A percentile compares a stretch with the other conserved stretches of the same genome.
These are phyloP conservation scores for Candida sithepensis DNA, from an alignment of 805 yeast genomes.

Conservation along the genomic window DNA sequence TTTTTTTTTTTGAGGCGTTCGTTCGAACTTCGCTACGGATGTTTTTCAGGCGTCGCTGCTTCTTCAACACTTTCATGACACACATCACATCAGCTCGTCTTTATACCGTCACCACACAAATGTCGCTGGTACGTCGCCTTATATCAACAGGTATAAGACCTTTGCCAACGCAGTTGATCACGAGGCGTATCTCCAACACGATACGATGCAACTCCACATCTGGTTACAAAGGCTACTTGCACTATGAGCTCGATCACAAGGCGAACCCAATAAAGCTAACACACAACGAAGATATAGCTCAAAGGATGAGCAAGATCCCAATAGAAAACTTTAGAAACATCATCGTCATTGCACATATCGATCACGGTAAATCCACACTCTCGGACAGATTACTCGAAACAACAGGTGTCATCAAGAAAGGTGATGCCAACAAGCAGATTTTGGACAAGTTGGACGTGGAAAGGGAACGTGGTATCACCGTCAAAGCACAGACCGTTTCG, in stretches of 20 bases:
- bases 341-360: constrained; percentile 95
- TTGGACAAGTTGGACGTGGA: constrained; percentile 92
- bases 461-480: constrained; percentile 93
- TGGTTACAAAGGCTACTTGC: constrained; percentile 25
- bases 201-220: constrained; percentile 6
- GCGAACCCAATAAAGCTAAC: constrained; percentile 26
- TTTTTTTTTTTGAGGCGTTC: no score
- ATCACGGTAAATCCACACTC: constrained; percentile 78
- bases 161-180: not conserved
- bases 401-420: constrained; percentile 83
- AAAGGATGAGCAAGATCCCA: constrained; percentile 73
- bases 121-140: not conserved
- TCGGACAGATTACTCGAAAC: constrained; percentile 84
- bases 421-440: constrained; percentile 69
- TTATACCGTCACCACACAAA: not conserved
- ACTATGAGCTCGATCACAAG: constrained; percentile 24
- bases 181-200: not conserved
- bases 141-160: not conserved
- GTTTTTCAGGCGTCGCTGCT: no score
- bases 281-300: constrained; percentile 22
- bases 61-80: no score
- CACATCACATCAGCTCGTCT: no score
- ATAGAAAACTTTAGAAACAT: constrained; percentile 81
- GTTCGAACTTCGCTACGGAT: no score
- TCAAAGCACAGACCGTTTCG: constrained; percentile 94